phyloP scores from a whole-genome alignment of 2,329 filamentous ascomycete genomes.

The Botrytis pseudocinerea region DNA sequence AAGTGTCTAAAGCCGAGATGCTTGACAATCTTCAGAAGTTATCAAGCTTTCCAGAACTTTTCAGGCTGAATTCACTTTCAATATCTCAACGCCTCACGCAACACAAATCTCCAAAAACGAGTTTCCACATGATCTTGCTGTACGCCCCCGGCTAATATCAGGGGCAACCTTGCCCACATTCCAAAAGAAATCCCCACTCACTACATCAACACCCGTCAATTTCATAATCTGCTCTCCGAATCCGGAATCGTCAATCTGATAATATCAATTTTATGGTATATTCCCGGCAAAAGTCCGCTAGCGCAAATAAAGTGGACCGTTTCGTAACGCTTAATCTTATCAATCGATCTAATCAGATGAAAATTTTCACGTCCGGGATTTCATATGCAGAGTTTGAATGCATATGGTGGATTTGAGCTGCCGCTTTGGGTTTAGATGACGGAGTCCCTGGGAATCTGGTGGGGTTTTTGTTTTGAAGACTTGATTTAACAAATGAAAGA shows the following conservation, averaged over 20 bases:
- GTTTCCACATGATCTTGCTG: not conserved
- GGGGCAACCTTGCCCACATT: not conserved
- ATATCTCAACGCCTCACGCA: not conserved
- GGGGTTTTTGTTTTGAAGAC: not conserved
- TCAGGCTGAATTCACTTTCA: not conserved
- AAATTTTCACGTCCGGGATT: conserved; percentile 9
- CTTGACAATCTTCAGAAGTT: not conserved
- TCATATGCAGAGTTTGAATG: not conserved
- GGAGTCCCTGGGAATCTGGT: not conserved
- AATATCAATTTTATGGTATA: not conserved
- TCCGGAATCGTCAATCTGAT: conserved; percentile 14
- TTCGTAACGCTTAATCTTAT: conserved; percentile 21
- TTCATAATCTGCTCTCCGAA: not conserved
- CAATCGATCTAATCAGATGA: conserved; percentile 25
- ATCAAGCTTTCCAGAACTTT: not conserved
- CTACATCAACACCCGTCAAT: conserved; percentile 18
- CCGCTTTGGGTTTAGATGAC: not conserved
- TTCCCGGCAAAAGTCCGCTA: not conserved
- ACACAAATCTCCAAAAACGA: not conserved
- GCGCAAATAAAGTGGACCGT: not conserved
- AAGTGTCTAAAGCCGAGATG: not conserved
- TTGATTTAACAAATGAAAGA: not conserved
- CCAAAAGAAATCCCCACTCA: not conserved
- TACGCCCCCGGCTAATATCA: not conserved
- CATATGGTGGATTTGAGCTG: not conserved